Evolutionary conservation across 768 basidiomycete species (phyloP).

Genomic region (Xerocomellus intermedius): DNA sequence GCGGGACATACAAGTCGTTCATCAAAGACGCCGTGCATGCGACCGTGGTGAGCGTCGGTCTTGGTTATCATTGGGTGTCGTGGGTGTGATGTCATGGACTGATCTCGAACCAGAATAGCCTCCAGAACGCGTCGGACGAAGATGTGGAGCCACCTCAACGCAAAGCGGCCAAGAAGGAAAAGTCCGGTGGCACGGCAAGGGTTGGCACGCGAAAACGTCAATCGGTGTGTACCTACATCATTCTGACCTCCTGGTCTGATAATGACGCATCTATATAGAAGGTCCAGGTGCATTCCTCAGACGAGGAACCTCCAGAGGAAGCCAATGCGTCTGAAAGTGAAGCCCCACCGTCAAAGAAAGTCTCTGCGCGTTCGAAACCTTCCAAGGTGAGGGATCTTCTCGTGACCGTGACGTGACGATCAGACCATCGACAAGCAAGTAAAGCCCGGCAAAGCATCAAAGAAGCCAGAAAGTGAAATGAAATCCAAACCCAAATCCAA

Average conservation of each 20-base stretch:
- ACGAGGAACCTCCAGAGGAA: not conserved
- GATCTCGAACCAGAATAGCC: constrained; percentile 4
- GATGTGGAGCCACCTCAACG: not conserved
- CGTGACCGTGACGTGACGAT: not conserved
- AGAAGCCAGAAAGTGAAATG: constrained; percentile 20
- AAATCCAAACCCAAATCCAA: constrained; percentile 28
- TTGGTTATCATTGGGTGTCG: not conserved
- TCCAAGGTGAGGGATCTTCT: constrained; percentile 9
- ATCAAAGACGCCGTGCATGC: constrained; percentile 38
- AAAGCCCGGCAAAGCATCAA: constrained; percentile 10
- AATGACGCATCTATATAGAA: constrained; percentile 1
- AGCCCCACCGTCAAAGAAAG: constrained; percentile 8
- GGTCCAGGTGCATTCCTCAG: not conserved
- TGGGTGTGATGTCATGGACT: not conserved
- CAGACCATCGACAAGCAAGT: constrained; percentile 3
- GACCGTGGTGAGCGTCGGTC: constrained; percentile 9
- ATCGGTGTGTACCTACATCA: constrained; percentile 7
- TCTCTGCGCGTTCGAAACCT: constrained; percentile 6
- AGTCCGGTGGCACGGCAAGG: constrained; percentile 1
- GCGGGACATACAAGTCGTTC: constrained; percentile 42
- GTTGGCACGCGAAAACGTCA: constrained; percentile 7
- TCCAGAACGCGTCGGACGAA: constrained; percentile 8
- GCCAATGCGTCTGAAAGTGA: constrained; percentile 1
- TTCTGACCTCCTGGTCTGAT: not conserved
- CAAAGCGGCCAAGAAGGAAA: constrained; percentile 9